phyloP scores from a whole-genome alignment of 2,329 filamentous ascomycete genomes.

The Emmonsia crescens region DNA sequence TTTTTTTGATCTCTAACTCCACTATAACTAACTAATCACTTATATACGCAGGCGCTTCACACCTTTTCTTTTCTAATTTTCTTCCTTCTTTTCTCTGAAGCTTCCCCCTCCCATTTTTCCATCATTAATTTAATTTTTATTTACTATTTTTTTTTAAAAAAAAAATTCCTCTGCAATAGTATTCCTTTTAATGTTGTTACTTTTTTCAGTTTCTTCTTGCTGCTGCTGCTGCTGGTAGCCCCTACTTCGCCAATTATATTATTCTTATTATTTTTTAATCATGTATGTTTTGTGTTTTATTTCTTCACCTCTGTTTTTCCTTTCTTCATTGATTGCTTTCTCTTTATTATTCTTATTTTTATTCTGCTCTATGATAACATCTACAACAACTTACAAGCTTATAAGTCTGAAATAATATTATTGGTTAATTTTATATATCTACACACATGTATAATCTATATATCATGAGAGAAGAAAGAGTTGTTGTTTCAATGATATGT shows the following conservation, averaged over 20 bases:
- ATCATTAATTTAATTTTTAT: not conserved
- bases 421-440: not conserved
- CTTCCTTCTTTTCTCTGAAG: not conserved
- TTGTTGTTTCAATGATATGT: too few relatives aligned
- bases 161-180: too few relatives aligned
- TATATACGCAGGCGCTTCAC: not conserved
- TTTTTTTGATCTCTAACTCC: too few relatives aligned
- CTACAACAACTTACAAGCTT: not conserved
- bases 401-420: not conserved
- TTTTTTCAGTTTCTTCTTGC: too few relatives aligned
- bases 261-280: not conserved
- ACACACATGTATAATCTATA: too few relatives aligned
- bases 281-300: not conserved
- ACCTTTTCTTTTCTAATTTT: conserved; percentile 22
- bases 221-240: too few relatives aligned
- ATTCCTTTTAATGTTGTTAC: too few relatives aligned
- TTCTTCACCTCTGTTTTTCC: not conserved
- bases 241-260: not conserved
- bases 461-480: not conserved
- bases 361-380: not conserved
- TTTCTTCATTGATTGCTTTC: not conserved
- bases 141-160: not conserved
- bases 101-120: too few relatives aligned
- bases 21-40: too few relatives aligned
- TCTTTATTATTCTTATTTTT: not conserved